phyloP scores from a whole-genome alignment of 1,284 basidiomycete genomes.

The Hypsizygus ulmarius region DNA sequence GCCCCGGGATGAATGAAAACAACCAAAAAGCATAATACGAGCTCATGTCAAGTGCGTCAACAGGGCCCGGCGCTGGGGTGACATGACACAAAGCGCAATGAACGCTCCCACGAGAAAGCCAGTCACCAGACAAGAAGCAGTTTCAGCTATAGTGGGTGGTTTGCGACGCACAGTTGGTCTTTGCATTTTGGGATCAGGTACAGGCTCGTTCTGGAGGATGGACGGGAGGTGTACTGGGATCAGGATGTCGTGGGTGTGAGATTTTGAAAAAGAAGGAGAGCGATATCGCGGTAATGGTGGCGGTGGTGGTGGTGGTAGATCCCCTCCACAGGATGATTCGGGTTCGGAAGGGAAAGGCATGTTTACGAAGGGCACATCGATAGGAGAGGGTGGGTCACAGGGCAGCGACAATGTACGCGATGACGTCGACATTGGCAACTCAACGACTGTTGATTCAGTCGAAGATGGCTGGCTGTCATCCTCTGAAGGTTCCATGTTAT shows the following conservation, averaged over 20 bases:
- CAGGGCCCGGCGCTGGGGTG: slow-evolving; percentile 49
- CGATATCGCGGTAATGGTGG: too few species aligned
- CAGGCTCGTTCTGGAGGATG: background rate
- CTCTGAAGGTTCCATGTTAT: background rate
- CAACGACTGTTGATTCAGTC: background rate
- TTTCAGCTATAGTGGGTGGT: slow-evolving; percentile 36
- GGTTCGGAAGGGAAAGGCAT: background rate
- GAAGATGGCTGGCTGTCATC: background rate
- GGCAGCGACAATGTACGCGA: too few species aligned
- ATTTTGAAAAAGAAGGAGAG: too few species aligned
- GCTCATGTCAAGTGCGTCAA: slow-evolving; percentile 38
- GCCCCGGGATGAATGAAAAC: too few species aligned
- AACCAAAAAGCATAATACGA: too few species aligned
- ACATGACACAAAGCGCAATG: slow-evolving; percentile 47
- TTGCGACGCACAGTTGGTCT: slow-evolving; percentile 14
- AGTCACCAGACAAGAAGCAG: slow-evolving; percentile 49
- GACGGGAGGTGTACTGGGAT: background rate
- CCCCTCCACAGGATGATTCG: too few species aligned
- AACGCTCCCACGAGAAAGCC: slow-evolving; percentile 56
- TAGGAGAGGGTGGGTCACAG: background rate
- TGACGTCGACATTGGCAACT: background rate
- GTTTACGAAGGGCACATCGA: background rate
- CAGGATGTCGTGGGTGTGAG: too few species aligned
- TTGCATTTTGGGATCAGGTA: slow-evolving; percentile 7
- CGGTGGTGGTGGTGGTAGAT: too few species aligned